Evolutionary conservation across 306 rosid genomes (phyloP).

Genomic region (Dryas octopetala): DNA sequence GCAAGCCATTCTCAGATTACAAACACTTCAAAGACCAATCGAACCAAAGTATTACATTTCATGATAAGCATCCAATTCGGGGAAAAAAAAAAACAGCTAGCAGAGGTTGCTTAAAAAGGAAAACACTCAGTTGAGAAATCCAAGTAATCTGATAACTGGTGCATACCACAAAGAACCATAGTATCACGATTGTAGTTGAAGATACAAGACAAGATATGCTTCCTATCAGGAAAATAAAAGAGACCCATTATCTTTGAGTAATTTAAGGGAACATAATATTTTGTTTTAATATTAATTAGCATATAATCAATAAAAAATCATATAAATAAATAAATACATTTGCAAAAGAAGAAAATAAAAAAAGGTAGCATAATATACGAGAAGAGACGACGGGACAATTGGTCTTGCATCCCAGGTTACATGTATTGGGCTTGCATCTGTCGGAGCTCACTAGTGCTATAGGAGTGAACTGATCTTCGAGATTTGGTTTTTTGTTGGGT

Average conservation of each 20-base stretch:
- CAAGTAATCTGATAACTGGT: background rate
- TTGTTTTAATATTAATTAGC: background rate
- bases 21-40: too few relatives aligned
- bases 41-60: too few relatives aligned
- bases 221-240: background rate
- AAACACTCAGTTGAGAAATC: background rate
- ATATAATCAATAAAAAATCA: background rate
- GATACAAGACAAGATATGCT: background rate
- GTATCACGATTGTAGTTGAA: background rate
- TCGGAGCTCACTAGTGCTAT: constrained; percentile 86
- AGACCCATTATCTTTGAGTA: background rate
- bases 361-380: constrained; percentile 31
- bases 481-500: too few relatives aligned
- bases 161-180: background rate
- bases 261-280: background rate
- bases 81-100: too few relatives aligned
- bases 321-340: background rate
- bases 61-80: too few relatives aligned
- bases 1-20: too few relatives aligned
- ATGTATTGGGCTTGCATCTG: constrained; percentile 87
- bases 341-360: background rate
- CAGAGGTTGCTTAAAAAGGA: too few relatives aligned
- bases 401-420: constrained; percentile 91
- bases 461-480: constrained; percentile 81
- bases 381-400: constrained; percentile 94